Evolutionary conservation across 345 rosid species (phyloP).

Genomic region (Moricandia arvensis): DNA sequence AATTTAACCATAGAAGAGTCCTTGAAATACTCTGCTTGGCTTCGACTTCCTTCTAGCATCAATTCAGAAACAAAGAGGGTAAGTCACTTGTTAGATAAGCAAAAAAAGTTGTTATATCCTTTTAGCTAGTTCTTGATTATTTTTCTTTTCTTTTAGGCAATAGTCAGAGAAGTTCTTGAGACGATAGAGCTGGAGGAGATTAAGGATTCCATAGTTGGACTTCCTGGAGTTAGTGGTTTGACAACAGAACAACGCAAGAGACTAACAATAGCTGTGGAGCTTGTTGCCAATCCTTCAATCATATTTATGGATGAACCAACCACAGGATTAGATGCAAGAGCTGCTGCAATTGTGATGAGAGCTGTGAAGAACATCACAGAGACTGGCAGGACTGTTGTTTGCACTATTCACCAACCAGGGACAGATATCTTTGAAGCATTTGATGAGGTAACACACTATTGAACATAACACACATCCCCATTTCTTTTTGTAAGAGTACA

Average conservation of each 20-base stretch:
- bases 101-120: not conserved
- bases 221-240: constrained; percentile 39
- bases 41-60: constrained; percentile 41
- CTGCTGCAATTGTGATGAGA: constrained; percentile 54
- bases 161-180: constrained; percentile 43
- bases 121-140: not conserved
- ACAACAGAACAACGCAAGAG: constrained; percentile 51
- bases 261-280: constrained; percentile 51
- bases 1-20: constrained; percentile 59
- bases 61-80: constrained; percentile 27
- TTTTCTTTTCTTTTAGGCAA: constrained; percentile 27
- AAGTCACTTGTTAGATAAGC: not conserved
- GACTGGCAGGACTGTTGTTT: constrained; percentile 50
- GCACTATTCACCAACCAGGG: constrained; percentile 55
- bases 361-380: constrained; percentile 47
- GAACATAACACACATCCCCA: not conserved
- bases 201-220: constrained; percentile 44
- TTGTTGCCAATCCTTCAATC: constrained; percentile 50
- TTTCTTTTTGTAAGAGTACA: not conserved
- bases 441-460: constrained; percentile 39
- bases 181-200: constrained; percentile 46
- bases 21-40: constrained; percentile 52
- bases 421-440: constrained; percentile 46
- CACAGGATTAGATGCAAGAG: constrained; percentile 51
- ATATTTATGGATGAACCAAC: constrained; percentile 59